Conservation (phyloP, 306 rosid genomes). For the Cucurbita ficifolia region DNA sequence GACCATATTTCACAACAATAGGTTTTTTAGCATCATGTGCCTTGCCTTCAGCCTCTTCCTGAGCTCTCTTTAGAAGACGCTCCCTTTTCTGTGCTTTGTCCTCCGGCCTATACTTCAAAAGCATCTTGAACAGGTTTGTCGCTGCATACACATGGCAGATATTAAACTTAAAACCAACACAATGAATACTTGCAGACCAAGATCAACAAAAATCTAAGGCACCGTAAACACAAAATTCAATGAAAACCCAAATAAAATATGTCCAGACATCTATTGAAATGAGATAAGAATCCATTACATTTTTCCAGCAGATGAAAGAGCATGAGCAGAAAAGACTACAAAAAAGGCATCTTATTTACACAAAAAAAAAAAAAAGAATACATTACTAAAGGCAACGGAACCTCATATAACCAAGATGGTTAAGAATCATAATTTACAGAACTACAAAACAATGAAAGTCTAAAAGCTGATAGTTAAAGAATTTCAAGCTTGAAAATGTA, state of each 20-base stretch:
- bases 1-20: slow-evolving; percentile 60
- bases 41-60: slow-evolving; percentile 59
- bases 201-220: neutral
- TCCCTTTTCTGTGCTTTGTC: slow-evolving; percentile 68
- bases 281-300: too few relatives aligned
- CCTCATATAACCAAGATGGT: neutral
- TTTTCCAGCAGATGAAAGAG: neutral
- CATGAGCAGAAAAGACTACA: neutral
- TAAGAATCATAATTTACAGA: neutral
- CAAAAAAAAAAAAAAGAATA: too few relatives aligned
- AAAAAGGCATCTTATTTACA: neutral
- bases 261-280: neutral
- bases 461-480: neutral
- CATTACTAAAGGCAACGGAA: neutral
- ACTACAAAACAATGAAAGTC: neutral
- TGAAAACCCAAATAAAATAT: neutral
- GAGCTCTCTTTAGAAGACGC: slow-evolving; percentile 54
- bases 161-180: neutral
- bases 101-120: slow-evolving; percentile 66
- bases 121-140: slow-evolving; percentile 57
- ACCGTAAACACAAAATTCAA: neutral
- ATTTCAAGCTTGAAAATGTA: neutral
- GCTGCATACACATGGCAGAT: slow-evolving; percentile 20
- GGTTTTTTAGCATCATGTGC: slow-evolving; percentile 54
- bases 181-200: neutral